Evolutionary conservation across 2,329 filamentous ascomycete genomes (phyloP), one percentile per base, ranked within the genome.

Genomic region (Scedosporium minutisporum): DNA sequence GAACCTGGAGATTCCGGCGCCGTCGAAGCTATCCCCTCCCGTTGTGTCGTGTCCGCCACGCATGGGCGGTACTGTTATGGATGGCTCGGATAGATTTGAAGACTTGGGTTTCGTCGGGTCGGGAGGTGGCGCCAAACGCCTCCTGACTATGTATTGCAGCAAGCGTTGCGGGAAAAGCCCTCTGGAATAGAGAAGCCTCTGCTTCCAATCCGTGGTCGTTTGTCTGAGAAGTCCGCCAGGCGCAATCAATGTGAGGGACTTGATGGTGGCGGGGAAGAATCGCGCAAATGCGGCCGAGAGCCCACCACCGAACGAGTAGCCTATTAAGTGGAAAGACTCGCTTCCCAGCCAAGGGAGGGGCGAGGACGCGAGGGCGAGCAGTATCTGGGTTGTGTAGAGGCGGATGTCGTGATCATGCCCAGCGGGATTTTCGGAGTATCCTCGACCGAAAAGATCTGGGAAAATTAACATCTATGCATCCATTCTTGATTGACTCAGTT

Each of bases 281-380:
- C 82, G 80, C 1, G 89, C 82, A 70, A 95, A 93, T 21, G 85
- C 80, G 9, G 85, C 86, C 1, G 83, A 81, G 48, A 96, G 82
- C 14, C 87, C 89, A 42, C 91, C 91, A 57, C 91, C 91, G 0
- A 96, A 79, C 0, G 88, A 92, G 72, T 95, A 96, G 1, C 91
- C 91, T 3, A 92, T 75, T 5, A 96, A 75, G 64, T 86, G 84
- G 72, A 95, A 93, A 61, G 78, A 80, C 6, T 76, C 76, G 60
- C 77, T 75, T 33, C 75, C 71, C 3, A 74, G 75, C 87, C 86
- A 90, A 0, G 78, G 63, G 2, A 88, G 69, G 1, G 75, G 72
- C 0, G 87, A 90, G 1, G 87, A 89, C 1, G 82, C 78, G n/a
- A 90, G 75, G 7, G 82, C 85, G 10, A 88, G 77, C 41, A 89